A percentile compares a stretch with the other conserved stretches of the same genome.
These are phyloP conservation scores for Mallotus japonicus DNA, from an alignment of 441 rosid species.

Conservation along the genomic window DNA sequence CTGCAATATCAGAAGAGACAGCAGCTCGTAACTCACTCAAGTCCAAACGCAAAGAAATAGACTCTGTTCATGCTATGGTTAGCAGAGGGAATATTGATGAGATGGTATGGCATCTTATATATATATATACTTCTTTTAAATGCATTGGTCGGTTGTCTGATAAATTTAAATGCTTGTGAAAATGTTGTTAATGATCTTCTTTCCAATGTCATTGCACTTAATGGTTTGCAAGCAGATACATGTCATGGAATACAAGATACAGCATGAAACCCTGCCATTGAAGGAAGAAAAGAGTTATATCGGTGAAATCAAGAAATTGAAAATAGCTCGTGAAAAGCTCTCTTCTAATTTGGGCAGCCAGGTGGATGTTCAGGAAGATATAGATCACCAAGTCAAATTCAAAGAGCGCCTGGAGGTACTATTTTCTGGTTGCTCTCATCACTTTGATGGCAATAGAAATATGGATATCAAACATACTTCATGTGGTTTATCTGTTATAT, in stretches of 20 bases:
- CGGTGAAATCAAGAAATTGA: slow-evolving; percentile 71
- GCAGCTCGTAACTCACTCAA: slow-evolving; percentile 53
- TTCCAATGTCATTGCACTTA: slow-evolving; percentile 6
- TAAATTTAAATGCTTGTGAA: slow-evolving; percentile 7
- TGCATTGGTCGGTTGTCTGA: not conserved
- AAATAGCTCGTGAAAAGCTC: slow-evolving; percentile 54
- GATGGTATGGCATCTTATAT: slow-evolving; percentile 46
- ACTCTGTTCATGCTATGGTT: slow-evolving; percentile 50
- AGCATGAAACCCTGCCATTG: slow-evolving; percentile 67
- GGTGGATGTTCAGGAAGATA: slow-evolving; percentile 58
- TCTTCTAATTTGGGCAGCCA: slow-evolving; percentile 53
- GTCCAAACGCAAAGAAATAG: slow-evolving; percentile 70
- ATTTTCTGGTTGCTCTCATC: not conserved
- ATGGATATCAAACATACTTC: not conserved
- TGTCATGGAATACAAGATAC: slow-evolving; percentile 62
- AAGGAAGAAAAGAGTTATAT: slow-evolving; percentile 76
- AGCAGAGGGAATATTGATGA: slow-evolving; percentile 55
- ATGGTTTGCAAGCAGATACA: slow-evolving; percentile 51
- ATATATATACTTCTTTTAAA: not conserved
- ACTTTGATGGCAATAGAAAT: not conserved
- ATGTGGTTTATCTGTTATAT: not conserved
- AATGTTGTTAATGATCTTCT: not conserved
- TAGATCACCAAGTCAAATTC: slow-evolving; percentile 56
- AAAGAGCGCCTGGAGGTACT: slow-evolving; percentile 75
- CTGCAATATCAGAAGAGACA: slow-evolving; percentile 53